Evolutionary conservation across 805 yeast genomes (phyloP), one percentile per base, ranked within the genome.

Genomic region (Maudiozyma bulderi): DNA sequence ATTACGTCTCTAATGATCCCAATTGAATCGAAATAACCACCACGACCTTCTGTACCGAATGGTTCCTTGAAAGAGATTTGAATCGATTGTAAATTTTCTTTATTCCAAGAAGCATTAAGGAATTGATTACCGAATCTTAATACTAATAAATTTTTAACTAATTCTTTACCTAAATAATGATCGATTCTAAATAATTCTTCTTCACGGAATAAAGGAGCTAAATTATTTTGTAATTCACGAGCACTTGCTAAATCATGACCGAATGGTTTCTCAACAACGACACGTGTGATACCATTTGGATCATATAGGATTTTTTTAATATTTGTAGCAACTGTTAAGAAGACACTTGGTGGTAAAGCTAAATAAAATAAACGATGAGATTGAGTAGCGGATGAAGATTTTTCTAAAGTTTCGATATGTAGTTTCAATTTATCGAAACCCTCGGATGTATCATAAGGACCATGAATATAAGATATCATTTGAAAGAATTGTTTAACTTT

Each of bases 11-110:
- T 81, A 57, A 93, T 86, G 64, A 93, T 93, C 51, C 99, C 99
- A 61, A 90, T 88, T 49, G 76, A 74, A 70, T 93, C 98, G 63
- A 93, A 93, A 73, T 93, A 93, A 38, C 99, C 99, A 58, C 99
- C 99, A 66, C 99, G 81, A 50, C 99, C 99, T 71, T 93, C 96
- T 40, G 99, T 93, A 49, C 99, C 99, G 60, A 93, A 93, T n/a
- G 93, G 87, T 73, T 93, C 99, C 73, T 93, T 93, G 76, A 93
- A 91, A 11, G 91, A 78, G 57, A 93, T 81, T 73, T 91, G 96
- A 53, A 93, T 82, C 39, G 83, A 78, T 53, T 80, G 75, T 62
- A 93, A 81, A 68, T 78, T 84, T 54, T 85, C 77, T 65, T 75
- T 82, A 72, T 85, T 84, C 97, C 97, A 93, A 49, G 85, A 78